Base-by-base conservation (phyloP, 805 yeast species). In the Ogataea nakhonphanomensis region DNA sequence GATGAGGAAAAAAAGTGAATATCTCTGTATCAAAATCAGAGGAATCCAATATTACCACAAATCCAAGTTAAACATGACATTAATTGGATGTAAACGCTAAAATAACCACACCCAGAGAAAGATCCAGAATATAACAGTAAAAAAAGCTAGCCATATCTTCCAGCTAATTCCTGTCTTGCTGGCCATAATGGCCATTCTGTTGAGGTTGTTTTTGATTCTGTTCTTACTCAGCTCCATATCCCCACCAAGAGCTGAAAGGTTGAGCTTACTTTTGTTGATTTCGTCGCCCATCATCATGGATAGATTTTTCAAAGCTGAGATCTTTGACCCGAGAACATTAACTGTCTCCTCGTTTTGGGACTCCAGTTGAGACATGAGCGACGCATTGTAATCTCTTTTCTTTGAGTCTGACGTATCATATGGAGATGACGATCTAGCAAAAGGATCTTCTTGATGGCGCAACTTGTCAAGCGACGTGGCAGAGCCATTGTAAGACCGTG, bases 301-400 rank as follows among this genome's bases (percentile, higher is more conserved):
- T 17, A 81, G 59, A 33, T 71, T 72, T 55, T 81, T 82, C 39
- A 83, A 61, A 22, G 76, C 66, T 35, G 67, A 61, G 14, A 83
- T 70, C 48, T 76, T 78, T 28, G 73, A 69, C 25, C 73, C 66
- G 73, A 83, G 74, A 2, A 70, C 62, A 15, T 70, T 67, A 48
- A 78, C 57, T 37, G 79, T 77, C 41, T 78, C 82, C 25, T 78
- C 84, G 45, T 74, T 74, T 54, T 83, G 90, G 3, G 82, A 69
- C 56, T 83, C 90, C 35, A 83, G 56, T 44, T 76, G 78, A 14
- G 82, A 73, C 50, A 80, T 53, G 41, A 72, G 67, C 21, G 77
- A 62, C 31, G 79, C 83, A 10, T 74, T 65, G 54, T 67, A 73
- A 53, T 70, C 77, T 31, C 65, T 51, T 20, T 51, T 53, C 9